Conservation (phyloP, 768 basidiomycete genomes). For the Strobilomyces confusus region DNA sequence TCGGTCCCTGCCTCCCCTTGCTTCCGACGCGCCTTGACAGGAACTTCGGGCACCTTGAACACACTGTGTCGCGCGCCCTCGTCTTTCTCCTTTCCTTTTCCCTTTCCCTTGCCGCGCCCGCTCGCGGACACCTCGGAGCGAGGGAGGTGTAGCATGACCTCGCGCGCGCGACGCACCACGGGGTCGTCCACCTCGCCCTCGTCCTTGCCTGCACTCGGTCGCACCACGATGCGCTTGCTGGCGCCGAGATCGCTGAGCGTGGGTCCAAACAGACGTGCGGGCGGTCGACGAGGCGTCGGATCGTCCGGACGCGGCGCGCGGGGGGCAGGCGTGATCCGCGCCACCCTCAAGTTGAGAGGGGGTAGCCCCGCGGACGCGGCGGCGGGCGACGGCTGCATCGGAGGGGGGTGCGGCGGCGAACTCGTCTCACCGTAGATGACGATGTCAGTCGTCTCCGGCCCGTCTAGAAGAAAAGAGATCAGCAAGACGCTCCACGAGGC, state of each 20-base stretch:
- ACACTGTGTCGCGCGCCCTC: background rate
- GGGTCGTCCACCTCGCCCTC: constrained; percentile 26
- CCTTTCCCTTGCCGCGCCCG: constrained; percentile 3
- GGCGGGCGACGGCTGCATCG: constrained; percentile 9
- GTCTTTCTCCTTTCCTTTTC: constrained; percentile 5
- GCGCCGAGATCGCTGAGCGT: constrained; percentile 16
- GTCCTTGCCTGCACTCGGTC: constrained; percentile 17
- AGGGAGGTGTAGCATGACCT: constrained; percentile 39
- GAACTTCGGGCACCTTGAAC: constrained; percentile 51
- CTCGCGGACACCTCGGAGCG: constrained; percentile 16
- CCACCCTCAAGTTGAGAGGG: constrained; percentile 44
- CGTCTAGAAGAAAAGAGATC: constrained; percentile 38
- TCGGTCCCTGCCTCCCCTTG: constrained; percentile 24
- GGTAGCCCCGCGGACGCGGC: constrained; percentile 19
- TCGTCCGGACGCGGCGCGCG: constrained; percentile 66
- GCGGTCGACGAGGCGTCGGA: constrained; percentile 70
- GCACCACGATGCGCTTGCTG: constrained; percentile 22
- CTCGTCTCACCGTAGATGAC: constrained; percentile 47
- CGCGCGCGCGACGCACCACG: constrained; percentile 31
- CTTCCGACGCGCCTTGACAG: constrained; percentile 25
- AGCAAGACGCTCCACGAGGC: background rate
- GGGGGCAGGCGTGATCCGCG: constrained; percentile 47
- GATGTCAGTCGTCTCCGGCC: constrained; percentile 66
- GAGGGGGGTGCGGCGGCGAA: constrained; percentile 8
- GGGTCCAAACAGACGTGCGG: constrained; percentile 28